These are phyloP conservation scores for Cercospora sp. DNA, from an alignment of 2,329 filamentous ascomycete genomes.

Conservation along the genomic window DNA sequence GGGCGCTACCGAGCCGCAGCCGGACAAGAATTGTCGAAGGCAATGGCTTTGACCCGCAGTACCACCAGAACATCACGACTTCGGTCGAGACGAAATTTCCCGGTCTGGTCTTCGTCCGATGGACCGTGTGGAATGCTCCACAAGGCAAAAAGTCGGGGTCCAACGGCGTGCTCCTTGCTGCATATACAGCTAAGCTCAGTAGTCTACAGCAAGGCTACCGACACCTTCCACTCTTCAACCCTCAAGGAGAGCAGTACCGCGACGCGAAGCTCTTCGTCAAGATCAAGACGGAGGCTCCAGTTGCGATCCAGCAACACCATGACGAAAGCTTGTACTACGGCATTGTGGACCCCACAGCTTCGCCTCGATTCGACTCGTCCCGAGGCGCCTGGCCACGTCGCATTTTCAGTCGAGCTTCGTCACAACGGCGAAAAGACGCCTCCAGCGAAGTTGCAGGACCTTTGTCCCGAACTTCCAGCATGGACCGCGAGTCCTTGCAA, in stretches of 20 bases:
- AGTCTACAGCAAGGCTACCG: slow-evolving; percentile 90
- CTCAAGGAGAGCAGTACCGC: slow-evolving; percentile 85
- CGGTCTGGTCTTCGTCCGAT: slow-evolving; percentile 88
- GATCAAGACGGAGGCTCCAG: slow-evolving; percentile 62
- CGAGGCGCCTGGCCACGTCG: slow-evolving; percentile 43
- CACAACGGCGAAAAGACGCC: slow-evolving; percentile 40
- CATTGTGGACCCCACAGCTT: slow-evolving; percentile 29
- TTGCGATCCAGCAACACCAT: slow-evolving; percentile 30
- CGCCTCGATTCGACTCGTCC: slow-evolving; percentile 36
- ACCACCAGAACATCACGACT: slow-evolving; percentile 76
- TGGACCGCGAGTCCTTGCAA: slow-evolving; percentile 35
- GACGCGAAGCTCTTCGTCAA: slow-evolving; percentile 94
- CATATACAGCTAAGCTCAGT: slow-evolving; percentile 87
- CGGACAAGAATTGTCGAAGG: slow-evolving; percentile 78
- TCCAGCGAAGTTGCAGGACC: slow-evolving; percentile 28
- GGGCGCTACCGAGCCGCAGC: slow-evolving; percentile 71
- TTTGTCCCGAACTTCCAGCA: slow-evolving; percentile 39
- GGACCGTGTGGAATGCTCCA: slow-evolving; percentile 83
- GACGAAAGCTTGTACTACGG: slow-evolving; percentile 33
- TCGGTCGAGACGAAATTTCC: slow-evolving; percentile 90
- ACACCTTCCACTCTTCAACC: slow-evolving; percentile 84
- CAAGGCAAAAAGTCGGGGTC: slow-evolving; percentile 69
- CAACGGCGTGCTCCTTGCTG: slow-evolving; percentile 68
- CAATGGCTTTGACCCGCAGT: slow-evolving; percentile 92
- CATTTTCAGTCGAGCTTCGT: slow-evolving; percentile 47